phyloP scores from a whole-genome alignment of 2,329 filamentous ascomycete species.

The Plenodomus lindquistii region DNA sequence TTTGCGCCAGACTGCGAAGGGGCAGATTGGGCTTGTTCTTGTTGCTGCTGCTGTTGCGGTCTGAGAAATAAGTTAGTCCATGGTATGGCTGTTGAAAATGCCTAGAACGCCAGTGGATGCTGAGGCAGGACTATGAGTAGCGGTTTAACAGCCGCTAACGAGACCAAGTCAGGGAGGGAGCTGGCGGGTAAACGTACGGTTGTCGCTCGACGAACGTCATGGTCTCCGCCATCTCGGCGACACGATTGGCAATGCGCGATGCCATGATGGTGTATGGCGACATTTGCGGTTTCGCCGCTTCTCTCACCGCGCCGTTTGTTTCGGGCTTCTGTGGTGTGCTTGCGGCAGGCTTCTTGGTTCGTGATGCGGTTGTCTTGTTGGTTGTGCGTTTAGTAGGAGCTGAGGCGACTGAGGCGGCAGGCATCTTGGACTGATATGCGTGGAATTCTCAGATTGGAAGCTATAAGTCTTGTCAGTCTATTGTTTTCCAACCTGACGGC shows the following conservation, averaged over 20 bases:
- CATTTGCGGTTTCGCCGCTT: slow-evolving; percentile 27
- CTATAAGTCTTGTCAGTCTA: neutral
- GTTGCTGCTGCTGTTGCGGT: slow-evolving; percentile 27
- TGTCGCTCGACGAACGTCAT: slow-evolving; percentile 55
- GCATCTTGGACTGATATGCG: slow-evolving; percentile 21
- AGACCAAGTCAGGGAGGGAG: neutral
- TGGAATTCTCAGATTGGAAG: neutral
- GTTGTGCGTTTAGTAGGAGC: slow-evolving; percentile 38
- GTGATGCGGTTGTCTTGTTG: slow-evolving; percentile 35
- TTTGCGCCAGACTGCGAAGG: slow-evolving; percentile 25
- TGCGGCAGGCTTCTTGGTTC: slow-evolving; percentile 33
- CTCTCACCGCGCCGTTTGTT: slow-evolving; percentile 33
- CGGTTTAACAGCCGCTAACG: slow-evolving; percentile 20
- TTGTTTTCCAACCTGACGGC: neutral
- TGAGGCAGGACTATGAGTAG: slow-evolving; percentile 7
- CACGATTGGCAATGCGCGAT: slow-evolving; percentile 54
- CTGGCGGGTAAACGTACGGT: slow-evolving; percentile 27
- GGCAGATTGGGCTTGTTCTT: slow-evolving; percentile 1
- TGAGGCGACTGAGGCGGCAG: slow-evolving; percentile 39
- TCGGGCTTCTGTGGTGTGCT: slow-evolving; percentile 24
- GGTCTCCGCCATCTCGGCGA: slow-evolving; percentile 58
- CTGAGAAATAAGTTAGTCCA: slow-evolving; percentile 6
- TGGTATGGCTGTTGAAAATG: too few relatives aligned
- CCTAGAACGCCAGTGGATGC: too few relatives aligned
- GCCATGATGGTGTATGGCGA: slow-evolving; percentile 58